Evolutionary conservation across 208 protist species (phyloP).

Genomic region (Blechomonas ayalai): DNA sequence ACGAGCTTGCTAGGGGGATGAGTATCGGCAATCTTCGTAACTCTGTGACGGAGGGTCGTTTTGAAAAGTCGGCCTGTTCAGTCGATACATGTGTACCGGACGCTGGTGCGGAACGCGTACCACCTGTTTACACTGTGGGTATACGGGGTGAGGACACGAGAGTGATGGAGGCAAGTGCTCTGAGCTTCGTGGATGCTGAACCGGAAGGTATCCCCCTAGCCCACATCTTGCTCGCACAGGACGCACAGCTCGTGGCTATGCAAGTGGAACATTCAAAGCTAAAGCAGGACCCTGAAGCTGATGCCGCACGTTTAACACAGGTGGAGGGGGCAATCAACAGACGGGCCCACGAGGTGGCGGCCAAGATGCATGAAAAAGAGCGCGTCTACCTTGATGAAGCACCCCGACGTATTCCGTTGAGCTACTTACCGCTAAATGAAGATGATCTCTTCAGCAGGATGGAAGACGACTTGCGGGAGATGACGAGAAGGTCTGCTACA

Average conservation of each 20-base stretch:
- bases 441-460: conserved; percentile 5
- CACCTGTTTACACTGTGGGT: neutral
- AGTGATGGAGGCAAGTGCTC: conserved; percentile 2
- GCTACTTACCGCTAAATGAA: conserved; percentile 5
- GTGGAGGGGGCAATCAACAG: conserved; percentile 25
- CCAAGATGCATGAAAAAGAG: conserved; percentile 40
- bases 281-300: conserved; percentile 5
- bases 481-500: too few relatives aligned
- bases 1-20: conserved; percentile 30
- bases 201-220: conserved; percentile 39
- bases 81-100: neutral
- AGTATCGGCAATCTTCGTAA: conserved; percentile 30
- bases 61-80: neutral
- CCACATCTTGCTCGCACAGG: conserved; percentile 15
- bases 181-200: conserved; percentile 27
- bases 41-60: conserved; percentile 23
- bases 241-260: conserved; percentile 17
- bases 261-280: conserved; percentile 17
- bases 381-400: conserved; percentile 8
- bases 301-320: conserved; percentile 9
- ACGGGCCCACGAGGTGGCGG: conserved; percentile 30
- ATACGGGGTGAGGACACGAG: neutral
- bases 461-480: conserved; percentile 4
- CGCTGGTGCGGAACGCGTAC: neutral
- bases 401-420: conserved; percentile 13